A percentile compares a stretch with the other conserved stretches of the same genome.
phyloP scores from a whole-genome alignment of 2,329 filamentous ascomycete genomes.

The Tolypocladium guangdongense region DNA sequence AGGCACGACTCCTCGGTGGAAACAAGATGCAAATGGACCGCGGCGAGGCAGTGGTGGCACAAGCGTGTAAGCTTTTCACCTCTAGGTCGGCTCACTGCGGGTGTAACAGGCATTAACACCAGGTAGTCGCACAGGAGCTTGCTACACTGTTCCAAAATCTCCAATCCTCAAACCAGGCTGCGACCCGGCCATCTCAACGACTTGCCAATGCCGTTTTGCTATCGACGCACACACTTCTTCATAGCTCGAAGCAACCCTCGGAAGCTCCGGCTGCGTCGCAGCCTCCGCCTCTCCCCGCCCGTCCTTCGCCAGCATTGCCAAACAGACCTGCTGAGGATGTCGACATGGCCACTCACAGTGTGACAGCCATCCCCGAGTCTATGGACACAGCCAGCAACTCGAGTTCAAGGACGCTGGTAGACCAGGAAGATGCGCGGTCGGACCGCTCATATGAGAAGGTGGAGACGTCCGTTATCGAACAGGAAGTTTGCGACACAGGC shows the following conservation, averaged over 20 bases:
- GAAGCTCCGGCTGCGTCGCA: slow-evolving; percentile 12
- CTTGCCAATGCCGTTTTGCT: slow-evolving; percentile 73
- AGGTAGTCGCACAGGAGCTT: slow-evolving; percentile 62
- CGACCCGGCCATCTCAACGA: slow-evolving; percentile 61
- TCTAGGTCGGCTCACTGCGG: accelerated
- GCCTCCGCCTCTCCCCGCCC: slow-evolving; percentile 39
- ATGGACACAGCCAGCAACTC: slow-evolving; percentile 32
- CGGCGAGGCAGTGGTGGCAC: slow-evolving; percentile 52
- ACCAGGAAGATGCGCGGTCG: slow-evolving; percentile 25
- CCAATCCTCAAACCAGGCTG: slow-evolving; percentile 48
- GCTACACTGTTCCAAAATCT: slow-evolving; percentile 60
- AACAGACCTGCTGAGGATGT: slow-evolving; percentile 17
- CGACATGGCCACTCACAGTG: slow-evolving; percentile 22
- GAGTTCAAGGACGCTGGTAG: slow-evolving; percentile 43
- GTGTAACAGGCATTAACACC: neutral
- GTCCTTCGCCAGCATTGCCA: slow-evolving; percentile 31
- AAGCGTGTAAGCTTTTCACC: slow-evolving; percentile 52
- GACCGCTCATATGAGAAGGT: slow-evolving; percentile 25
- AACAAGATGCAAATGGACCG: slow-evolving; percentile 37
- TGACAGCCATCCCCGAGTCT: slow-evolving; percentile 16
- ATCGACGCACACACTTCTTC: slow-evolving; percentile 29
- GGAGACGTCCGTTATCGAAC: slow-evolving; percentile 8
- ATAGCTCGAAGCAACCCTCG: slow-evolving; percentile 16
- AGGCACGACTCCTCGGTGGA: slow-evolving; percentile 64
- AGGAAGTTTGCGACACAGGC: slow-evolving; percentile 11